These are phyloP conservation scores for Paraphaeosphaeria sporulosa DNA, from an alignment of 2,329 filamentous ascomycete genomes.

Conservation along the genomic window DNA sequence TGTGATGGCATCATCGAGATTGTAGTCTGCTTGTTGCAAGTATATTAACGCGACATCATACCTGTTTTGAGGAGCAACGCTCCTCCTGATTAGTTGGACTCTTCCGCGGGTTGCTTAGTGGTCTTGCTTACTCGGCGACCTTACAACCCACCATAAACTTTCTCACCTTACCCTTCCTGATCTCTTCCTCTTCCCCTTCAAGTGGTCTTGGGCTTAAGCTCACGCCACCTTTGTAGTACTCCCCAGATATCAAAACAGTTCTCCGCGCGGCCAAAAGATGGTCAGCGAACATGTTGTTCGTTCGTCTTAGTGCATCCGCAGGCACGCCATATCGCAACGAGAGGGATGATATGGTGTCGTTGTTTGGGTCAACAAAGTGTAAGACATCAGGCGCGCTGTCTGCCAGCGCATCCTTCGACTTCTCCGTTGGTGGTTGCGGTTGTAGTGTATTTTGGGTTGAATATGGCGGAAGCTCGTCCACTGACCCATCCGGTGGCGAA, in stretches of 20 bases:
- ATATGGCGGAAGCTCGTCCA: constrained; percentile 55
- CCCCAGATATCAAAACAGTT: constrained; percentile 74
- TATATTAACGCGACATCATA: constrained; percentile 78
- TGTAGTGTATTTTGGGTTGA: constrained; percentile 43
- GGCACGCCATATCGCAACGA: constrained; percentile 77
- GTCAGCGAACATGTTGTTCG: constrained; percentile 76
- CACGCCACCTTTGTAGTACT: constrained; percentile 71
- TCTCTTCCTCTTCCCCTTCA: constrained; percentile 78
- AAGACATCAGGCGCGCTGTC: constrained; percentile 68
- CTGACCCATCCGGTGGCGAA: constrained; percentile 49
- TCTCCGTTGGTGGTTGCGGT: constrained; percentile 38
- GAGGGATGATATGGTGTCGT: constrained; percentile 72
- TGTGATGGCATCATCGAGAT: constrained; percentile 70
- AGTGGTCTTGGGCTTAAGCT: constrained; percentile 74
- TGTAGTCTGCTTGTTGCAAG: constrained; percentile 72
- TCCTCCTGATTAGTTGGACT: constrained; percentile 46
- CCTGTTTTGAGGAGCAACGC: constrained; percentile 50
- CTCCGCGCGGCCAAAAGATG: constrained; percentile 73
- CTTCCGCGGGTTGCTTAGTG: not conserved
- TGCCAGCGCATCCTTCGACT: constrained; percentile 31
- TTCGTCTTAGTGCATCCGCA: constrained; percentile 65
- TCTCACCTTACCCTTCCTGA: constrained; percentile 72
- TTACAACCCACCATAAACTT: constrained; percentile 84
- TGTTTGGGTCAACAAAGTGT: constrained; percentile 76
- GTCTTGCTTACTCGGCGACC: constrained; percentile 70